Evolutionary conservation across 1,139 yeast genomes (phyloP).

Genomic region (Nakaseomyces uthaithaninus): DNA sequence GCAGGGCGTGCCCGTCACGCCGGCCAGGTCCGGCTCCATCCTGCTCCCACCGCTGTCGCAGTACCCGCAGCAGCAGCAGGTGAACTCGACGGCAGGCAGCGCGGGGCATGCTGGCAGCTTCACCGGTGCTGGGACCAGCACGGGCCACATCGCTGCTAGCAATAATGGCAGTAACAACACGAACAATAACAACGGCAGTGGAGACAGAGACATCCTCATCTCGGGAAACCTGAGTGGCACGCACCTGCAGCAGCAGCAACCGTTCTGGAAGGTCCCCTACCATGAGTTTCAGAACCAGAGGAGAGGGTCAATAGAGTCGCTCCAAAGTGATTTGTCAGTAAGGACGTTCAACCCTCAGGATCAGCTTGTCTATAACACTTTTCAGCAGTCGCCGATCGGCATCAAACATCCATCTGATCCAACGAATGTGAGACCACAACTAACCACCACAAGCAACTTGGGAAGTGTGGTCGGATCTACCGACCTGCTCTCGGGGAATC

Average conservation of each 20-base stretch:
- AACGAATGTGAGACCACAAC: slow-evolving; percentile 8
- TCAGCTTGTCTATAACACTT: slow-evolving; percentile 15
- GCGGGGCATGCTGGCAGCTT: slow-evolving; percentile 9
- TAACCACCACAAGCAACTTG: slow-evolving; percentile 16
- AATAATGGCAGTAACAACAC: not conserved
- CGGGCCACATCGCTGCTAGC: not conserved
- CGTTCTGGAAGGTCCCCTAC: slow-evolving; percentile 32
- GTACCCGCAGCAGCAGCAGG: slow-evolving; percentile 21
- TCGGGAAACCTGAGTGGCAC: slow-evolving; percentile 6
- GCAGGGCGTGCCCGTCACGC: slow-evolving; percentile 11
- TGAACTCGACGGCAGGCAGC: too few relatives aligned
- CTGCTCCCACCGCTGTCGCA: slow-evolving; percentile 29
- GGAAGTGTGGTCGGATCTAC: slow-evolving; percentile 10
- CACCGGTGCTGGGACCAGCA: not conserved
- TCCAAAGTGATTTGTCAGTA: slow-evolving; percentile 25
- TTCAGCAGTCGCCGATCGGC: slow-evolving; percentile 15
- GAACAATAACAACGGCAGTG: not conserved
- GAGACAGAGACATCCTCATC: not conserved
- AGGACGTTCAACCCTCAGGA: slow-evolving; percentile 18
- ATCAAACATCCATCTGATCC: slow-evolving; percentile 8
- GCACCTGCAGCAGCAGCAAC: slow-evolving; percentile 18
- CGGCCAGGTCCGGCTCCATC: slow-evolving; percentile 17
- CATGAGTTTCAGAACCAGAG: slow-evolving; percentile 29
- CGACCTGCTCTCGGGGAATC: slow-evolving; percentile 6
- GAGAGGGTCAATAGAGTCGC: slow-evolving; percentile 27